phyloP scores from a whole-genome alignment of 2,329 filamentous ascomycete genomes.

The Neonectria coccinea region DNA sequence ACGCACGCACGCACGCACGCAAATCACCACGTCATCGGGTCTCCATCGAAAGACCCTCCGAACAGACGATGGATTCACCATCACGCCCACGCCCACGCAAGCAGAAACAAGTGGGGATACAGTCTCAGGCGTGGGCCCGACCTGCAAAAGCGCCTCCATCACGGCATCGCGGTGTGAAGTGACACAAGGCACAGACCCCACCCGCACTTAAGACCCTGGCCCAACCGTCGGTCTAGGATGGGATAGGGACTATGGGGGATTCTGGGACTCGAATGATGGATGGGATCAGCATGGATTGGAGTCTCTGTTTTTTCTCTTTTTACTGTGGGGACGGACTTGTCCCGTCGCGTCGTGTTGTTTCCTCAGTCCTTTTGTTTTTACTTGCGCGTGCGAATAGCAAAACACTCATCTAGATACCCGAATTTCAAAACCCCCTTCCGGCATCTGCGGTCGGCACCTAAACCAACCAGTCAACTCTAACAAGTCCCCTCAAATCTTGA shows the following conservation, averaged over 20 bases:
- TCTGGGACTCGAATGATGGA: neutral
- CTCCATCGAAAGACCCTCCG: neutral
- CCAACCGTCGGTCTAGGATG: neutral
- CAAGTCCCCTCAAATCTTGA: neutral
- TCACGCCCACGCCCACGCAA: slow-evolving; percentile 29
- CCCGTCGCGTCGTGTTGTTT: neutral
- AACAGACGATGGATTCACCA: neutral
- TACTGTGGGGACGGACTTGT: neutral
- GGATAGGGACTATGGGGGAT: neutral
- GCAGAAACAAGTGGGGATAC: slow-evolving; percentile 32
- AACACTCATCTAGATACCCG: slow-evolving; percentile 26
- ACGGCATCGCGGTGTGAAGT: slow-evolving; percentile 37
- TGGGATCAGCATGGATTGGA: neutral
- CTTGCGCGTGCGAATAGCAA: slow-evolving; percentile 6
- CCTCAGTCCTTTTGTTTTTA: neutral
- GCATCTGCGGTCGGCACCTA: slow-evolving; percentile 1
- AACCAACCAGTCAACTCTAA: neutral
- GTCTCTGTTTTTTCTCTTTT: neutral
- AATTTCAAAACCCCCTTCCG: slow-evolving; percentile 8
- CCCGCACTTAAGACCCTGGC: slow-evolving; percentile 8
- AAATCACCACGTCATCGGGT: slow-evolving; percentile 3
- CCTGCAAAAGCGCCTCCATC: slow-evolving; percentile 27
- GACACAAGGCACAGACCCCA: slow-evolving; percentile 32
- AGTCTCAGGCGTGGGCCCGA: neutral
- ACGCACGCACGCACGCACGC: neutral